A percentile compares a stretch with the other conserved stretches of the same genome.
Conservation (phyloP, 2,329 filamentous ascomycete species). For the Cercospora brassicicola region DNA sequence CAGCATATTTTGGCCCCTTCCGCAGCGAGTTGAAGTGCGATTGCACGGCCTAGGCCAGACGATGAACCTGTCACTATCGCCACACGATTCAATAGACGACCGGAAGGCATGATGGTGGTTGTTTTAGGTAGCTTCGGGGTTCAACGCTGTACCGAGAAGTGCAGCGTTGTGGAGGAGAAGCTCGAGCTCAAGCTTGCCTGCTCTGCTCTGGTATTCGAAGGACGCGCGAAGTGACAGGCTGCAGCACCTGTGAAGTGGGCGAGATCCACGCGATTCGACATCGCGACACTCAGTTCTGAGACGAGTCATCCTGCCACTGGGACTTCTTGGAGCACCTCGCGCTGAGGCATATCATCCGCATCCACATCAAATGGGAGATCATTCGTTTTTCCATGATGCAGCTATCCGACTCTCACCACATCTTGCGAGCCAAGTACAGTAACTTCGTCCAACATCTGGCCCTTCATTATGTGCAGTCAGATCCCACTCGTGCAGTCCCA, state of each 20-base stretch:
- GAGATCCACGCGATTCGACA: too few relatives aligned
- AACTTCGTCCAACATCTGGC: background rate
- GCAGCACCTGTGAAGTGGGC: background rate
- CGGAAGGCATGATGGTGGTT: constrained; percentile 4
- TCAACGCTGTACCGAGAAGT: background rate
- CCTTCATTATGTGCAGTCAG: background rate
- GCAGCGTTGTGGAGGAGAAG: background rate
- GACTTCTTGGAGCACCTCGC: background rate
- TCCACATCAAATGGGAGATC: background rate
- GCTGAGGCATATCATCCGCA: background rate
- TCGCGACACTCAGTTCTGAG: background rate
- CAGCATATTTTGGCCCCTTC: constrained; percentile 36
- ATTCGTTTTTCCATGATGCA: background rate
- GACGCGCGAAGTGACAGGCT: background rate
- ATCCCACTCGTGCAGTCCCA: background rate
- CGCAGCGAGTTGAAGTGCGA: constrained; percentile 32
- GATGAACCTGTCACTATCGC: constrained; percentile 35
- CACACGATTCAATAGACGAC: constrained; percentile 23
- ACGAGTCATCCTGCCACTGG: background rate
- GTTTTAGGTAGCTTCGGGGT: background rate
- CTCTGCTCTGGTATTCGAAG: background rate
- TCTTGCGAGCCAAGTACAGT: background rate
- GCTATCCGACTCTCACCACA: background rate
- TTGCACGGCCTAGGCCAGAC: constrained; percentile 38
- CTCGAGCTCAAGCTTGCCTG: background rate